Evolutionary conservation across 495 filamentous ascomycete genomes (phyloP), one percentile per base, ranked within the genome.

Genomic region (Lasiosphaeriaceae sp.): DNA sequence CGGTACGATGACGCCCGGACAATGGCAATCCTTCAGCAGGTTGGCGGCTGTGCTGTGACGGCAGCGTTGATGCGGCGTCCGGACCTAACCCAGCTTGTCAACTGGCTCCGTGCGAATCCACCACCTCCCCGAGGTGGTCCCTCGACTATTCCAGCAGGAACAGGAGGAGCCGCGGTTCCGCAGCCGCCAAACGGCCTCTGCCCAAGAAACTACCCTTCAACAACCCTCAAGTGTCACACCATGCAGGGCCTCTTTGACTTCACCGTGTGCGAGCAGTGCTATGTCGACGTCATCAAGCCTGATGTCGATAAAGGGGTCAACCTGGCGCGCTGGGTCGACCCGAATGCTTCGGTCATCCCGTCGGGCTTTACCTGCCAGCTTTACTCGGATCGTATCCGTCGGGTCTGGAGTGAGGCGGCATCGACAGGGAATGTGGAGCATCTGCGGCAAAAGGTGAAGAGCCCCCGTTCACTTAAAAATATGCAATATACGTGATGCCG

Each of bases 211-310:
- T 37, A 16, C 14, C 52, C 43, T 0, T 55, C 26, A 5, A 52
- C 53, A 0, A 46, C 41, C 7, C 34, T 44, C 41, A 50, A 45
- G 49, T 61, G 58, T 21, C 44, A 56, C 19, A 61, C 54, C 26
- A 56, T 61, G 53, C 58, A 47, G 21, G 43, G 49, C 0, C 35
- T 61, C 1, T 44, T 49, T 8, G 50, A 61, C 17, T 53, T 61
- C 12, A 53, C 58, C 0, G 58, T 53, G 1, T 61, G 54, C 37
- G 58, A 56, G 54, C 41, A 52, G 43, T 61, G 54, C 21, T 61
- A 53, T n/a, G 22, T 12, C 19, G 34, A 48, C 7, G 50, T 53
- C 6, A 39, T 54, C 43, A 41, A 44, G 17, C 43, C 44, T 0
- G 58, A 54, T 46, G 29, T 26, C 7, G 31, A 26, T n/a, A 14